These are phyloP conservation scores for Periconia sp. DNA, from an alignment of 2,329 filamentous ascomycete species.

Conservation along the genomic window DNA sequence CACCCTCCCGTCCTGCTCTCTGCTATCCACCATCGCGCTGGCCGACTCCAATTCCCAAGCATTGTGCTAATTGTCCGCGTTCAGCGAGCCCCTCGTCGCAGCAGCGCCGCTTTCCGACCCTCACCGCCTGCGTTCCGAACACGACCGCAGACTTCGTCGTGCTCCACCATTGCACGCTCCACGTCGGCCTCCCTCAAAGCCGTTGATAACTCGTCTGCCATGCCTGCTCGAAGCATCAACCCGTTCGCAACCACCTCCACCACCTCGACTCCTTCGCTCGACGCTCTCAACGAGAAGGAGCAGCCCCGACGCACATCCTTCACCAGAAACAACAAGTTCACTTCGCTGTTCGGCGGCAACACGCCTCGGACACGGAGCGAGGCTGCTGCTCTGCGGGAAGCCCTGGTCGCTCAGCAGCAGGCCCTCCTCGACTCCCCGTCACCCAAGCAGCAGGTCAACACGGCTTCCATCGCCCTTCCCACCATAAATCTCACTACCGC, in stretches of 20 bases:
- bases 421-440: slow-evolving; percentile 68
- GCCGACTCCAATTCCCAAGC: not conserved
- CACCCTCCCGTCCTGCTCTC: slow-evolving; percentile 3
- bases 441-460: slow-evolving; percentile 69
- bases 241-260: slow-evolving; percentile 62
- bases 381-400: slow-evolving; percentile 69
- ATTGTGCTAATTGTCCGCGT: slow-evolving; percentile 22
- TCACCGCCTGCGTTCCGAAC: slow-evolving; percentile 23
- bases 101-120: slow-evolving; percentile 12
- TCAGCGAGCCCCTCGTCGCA: slow-evolving; percentile 15
- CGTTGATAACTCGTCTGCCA: slow-evolving; percentile 50
- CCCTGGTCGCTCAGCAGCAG: slow-evolving; percentile 64
- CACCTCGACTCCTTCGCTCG: slow-evolving; percentile 56
- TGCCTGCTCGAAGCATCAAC: slow-evolving; percentile 68
- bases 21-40: not conserved
- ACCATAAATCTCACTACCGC: slow-evolving; percentile 92
- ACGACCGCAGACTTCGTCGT: not conserved
- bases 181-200: slow-evolving; percentile 2
- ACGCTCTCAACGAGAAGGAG: slow-evolving; percentile 61
- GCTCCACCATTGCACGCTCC: slow-evolving; percentile 4
- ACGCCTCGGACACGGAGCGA: slow-evolving; percentile 74
- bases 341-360: slow-evolving; percentile 81
- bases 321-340: slow-evolving; percentile 72
- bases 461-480: slow-evolving; percentile 78
- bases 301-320: slow-evolving; percentile 55